Evolutionary conservation across 1,284 basidiomycete genomes (phyloP).

Genomic region (Rhodotorula mucilaginosa): DNA sequence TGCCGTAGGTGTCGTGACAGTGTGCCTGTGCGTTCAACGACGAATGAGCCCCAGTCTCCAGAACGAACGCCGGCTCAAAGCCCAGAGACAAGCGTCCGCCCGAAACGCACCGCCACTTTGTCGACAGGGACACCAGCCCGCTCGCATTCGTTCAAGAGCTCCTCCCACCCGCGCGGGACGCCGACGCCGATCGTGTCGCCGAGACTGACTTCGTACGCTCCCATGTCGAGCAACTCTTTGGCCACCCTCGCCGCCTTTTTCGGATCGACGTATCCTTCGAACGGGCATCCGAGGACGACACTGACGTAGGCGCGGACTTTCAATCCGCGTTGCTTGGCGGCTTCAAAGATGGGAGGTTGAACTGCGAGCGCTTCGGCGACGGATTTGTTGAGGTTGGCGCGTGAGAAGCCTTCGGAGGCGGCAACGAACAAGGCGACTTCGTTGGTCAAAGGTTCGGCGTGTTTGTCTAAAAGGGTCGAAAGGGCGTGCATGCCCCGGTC

Average conservation of each 20-base stretch:
- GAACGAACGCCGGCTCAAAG: background rate
- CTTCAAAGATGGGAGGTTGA: slow-evolving; percentile 62
- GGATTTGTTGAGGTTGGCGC: slow-evolving; percentile 79
- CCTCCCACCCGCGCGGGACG: slow-evolving; percentile 65
- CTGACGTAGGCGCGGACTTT: slow-evolving; percentile 77
- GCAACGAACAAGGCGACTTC: slow-evolving; percentile 89
- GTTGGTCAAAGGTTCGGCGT: slow-evolving; percentile 57
- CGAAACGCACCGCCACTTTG: slow-evolving; percentile 65
- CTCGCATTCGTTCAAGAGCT: slow-evolving; percentile 69
- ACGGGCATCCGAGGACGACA: slow-evolving; percentile 77
- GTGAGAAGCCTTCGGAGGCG: slow-evolving; percentile 77
- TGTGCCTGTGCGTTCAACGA: slow-evolving; percentile 55
- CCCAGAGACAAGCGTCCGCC: too few relatives aligned
- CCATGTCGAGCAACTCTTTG: slow-evolving; percentile 75
- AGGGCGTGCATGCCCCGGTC: slow-evolving; percentile 70
- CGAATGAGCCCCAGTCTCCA: background rate
- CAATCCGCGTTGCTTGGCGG: slow-evolving; percentile 63
- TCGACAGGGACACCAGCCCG: slow-evolving; percentile 59
- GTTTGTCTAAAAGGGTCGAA: slow-evolving; percentile 46
- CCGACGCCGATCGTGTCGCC: slow-evolving; percentile 90
- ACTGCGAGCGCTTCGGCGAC: slow-evolving; percentile 68
- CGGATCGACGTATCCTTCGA: slow-evolving; percentile 71
- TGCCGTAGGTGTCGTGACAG: slow-evolving; percentile 91
- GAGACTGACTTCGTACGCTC: slow-evolving; percentile 87
- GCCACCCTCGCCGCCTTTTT: slow-evolving; percentile 67